These are phyloP conservation scores for Antitrichia curtipendula DNA, from an alignment of 225 moss, liverwort and hornwort species.

Conservation along the genomic window DNA sequence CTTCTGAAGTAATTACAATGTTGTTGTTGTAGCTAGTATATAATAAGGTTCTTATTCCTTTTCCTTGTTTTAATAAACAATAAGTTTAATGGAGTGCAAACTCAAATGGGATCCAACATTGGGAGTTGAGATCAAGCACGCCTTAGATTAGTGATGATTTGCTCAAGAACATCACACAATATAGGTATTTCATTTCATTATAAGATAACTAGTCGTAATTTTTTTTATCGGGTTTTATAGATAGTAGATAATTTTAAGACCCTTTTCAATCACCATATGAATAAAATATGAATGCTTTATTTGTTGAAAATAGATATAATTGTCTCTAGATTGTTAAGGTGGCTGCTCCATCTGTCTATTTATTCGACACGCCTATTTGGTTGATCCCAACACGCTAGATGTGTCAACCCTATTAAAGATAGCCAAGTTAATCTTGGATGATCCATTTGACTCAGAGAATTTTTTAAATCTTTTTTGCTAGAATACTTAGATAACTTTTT, in stretches of 20 bases:
- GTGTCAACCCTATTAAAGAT: neutral
- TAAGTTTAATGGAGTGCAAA: neutral
- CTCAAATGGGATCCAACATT: neutral
- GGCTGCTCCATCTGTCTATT: neutral
- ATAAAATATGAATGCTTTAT: neutral
- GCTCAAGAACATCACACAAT: neutral
- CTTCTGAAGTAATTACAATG: too few species aligned
- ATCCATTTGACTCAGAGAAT: neutral
- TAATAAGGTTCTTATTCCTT: neutral
- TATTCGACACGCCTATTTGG: fast-evolving
- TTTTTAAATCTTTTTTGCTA: neutral
- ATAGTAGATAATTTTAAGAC: neutral
- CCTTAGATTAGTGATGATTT: neutral
- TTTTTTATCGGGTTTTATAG: too few species aligned
- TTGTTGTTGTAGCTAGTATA: neutral
- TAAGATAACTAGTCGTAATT: too few species aligned
- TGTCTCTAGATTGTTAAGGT: neutral
- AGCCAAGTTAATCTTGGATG: neutral
- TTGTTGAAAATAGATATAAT: neutral
- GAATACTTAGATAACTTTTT: neutral
- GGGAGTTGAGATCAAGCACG: too few species aligned
- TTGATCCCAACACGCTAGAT: fast-evolving
- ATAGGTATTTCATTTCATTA: neutral
- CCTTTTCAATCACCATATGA: neutral
- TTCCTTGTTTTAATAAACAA: neutral